phyloP scores from a whole-genome alignment of 768 basidiomycete genomes.

The Amanita fuliginea region DNA sequence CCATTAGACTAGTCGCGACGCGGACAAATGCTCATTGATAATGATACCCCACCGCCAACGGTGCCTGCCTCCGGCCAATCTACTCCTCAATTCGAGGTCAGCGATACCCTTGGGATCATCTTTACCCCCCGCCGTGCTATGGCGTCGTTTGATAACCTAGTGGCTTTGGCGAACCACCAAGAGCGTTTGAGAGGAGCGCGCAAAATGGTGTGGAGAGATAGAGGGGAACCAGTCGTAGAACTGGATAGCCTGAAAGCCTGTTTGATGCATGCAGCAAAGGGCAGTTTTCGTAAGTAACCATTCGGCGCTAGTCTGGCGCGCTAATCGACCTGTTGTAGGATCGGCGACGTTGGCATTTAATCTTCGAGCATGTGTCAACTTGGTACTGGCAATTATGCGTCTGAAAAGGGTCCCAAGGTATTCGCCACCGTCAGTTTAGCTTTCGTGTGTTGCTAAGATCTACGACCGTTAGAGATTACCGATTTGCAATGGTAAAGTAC shows the following conservation, averaged over 20 bases:
- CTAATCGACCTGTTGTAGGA: constrained; percentile 31
- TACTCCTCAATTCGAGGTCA: background rate
- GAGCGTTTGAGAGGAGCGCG: constrained; percentile 62
- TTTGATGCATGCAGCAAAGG: constrained; percentile 56
- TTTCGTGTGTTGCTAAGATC: background rate
- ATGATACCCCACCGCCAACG: background rate
- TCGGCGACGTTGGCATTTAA: constrained; percentile 73
- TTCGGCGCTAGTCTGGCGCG: background rate
- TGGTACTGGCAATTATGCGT: constrained; percentile 67
- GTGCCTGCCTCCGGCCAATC: background rate
- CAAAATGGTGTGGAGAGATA: constrained; percentile 75
- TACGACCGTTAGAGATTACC: constrained; percentile 35
- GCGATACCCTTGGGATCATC: constrained; percentile 20
- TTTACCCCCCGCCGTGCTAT: constrained; percentile 48
- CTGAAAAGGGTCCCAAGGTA: constrained; percentile 60
- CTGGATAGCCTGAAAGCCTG: constrained; percentile 54
- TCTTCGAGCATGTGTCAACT: constrained; percentile 74
- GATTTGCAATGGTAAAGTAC: constrained; percentile 58
- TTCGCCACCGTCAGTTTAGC: constrained; percentile 10
- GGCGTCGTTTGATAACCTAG: constrained; percentile 75
- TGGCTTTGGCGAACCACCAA: constrained; percentile 77
- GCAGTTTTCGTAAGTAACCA: constrained; percentile 54
- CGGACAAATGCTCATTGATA: background rate
- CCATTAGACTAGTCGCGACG: too few species aligned
- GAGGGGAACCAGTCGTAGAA: constrained; percentile 66